These are phyloP conservation scores for Striga hermonthica DNA, from an alignment of 305 asterid species.

Conservation along the genomic window DNA sequence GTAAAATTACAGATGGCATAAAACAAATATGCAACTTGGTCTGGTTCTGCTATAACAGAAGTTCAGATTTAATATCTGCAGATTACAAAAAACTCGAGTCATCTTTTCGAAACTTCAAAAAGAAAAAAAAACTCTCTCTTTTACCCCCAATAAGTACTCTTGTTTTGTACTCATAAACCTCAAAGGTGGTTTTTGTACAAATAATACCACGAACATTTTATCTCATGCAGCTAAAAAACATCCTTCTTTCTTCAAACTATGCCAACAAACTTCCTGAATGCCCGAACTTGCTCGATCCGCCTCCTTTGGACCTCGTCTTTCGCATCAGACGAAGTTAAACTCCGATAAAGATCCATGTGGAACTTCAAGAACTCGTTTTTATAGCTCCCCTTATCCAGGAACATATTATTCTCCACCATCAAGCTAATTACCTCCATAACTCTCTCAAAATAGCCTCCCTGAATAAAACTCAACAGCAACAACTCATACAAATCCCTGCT, in stretches of 20 bases:
- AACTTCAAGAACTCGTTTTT: conserved; percentile 58
- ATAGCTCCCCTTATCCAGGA: conserved; percentile 68
- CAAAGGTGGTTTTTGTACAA: neutral
- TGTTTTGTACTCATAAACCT: too few species aligned
- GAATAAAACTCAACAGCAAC: conserved; percentile 57
- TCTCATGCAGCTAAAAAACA: neutral
- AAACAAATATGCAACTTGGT: too few species aligned
- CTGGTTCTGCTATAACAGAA: too few species aligned
- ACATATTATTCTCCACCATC: conserved; percentile 63
- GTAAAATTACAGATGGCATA: too few species aligned
- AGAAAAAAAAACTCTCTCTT: too few species aligned
- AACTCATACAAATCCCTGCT: conserved; percentile 64
- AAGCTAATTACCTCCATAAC: conserved; percentile 65
- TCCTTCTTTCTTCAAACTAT: conserved; percentile 34
- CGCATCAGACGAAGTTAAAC: conserved; percentile 43
- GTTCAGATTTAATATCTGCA: too few species aligned
- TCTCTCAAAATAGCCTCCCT: conserved; percentile 89
- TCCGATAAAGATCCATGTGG: conserved; percentile 77
- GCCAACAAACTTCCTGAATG: conserved; percentile 66
- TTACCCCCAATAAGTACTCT: too few species aligned
- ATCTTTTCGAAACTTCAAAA: too few species aligned
- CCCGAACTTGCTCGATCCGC: conserved; percentile 72
- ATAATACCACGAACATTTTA: conserved; percentile 10
- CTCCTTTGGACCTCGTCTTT: conserved; percentile 59
- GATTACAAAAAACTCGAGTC: too few species aligned